Evolutionary conservation across 2,329 filamentous ascomycete genomes (phyloP), one percentile per base, ranked within the genome.

Genomic region (Aspergillus phoenicis): DNA sequence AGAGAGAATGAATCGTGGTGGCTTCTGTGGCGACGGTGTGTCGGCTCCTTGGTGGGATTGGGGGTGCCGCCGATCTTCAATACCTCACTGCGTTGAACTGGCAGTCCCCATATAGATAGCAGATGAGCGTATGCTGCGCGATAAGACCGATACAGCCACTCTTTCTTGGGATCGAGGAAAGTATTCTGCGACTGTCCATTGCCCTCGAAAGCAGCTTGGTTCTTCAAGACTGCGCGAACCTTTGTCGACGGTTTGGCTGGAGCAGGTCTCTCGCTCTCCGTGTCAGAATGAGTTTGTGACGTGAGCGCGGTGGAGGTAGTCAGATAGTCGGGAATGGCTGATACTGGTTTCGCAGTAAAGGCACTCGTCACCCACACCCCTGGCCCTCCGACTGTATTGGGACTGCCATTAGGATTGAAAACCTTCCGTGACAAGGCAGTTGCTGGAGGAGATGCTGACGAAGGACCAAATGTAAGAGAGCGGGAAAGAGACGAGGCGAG

Each of bases 81-180:
- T 2, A 89, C 76, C 70, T 89, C 86, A 13, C 83, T 82, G 53
- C 82, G 80, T 64, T 84, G 77, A 22, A 84, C 78, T 11, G 81
- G 75, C 10, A 89, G 66, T 11, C 81, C 81, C 86, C 86, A 88
- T 8, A 83, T 80, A n/a, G 81, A 82, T 4, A 89, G 78, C 58
- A 86, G 76, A 52, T 86, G 77, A 3, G 86, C 84, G 71, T 89
- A 89, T 48, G 81, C 77, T 54, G 78, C 74, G 45, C 85, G 81
- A 75, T 87, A 89, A 2, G 80, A 76, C 6, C 73, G 75, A 65
- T 83, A 84, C 47, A 83, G 75, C 64, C 71, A 73, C 20, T 80
- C 78, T 48, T 83, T 79, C 8, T 75, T 76, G 48, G 77, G 75
- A 47, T 86, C 80, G 5, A 87, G 73, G 20, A 88, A 73, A 11